Evolutionary conservation across 2,329 filamentous ascomycete genomes (phyloP).

Genomic region (Fusarium sp.): DNA sequence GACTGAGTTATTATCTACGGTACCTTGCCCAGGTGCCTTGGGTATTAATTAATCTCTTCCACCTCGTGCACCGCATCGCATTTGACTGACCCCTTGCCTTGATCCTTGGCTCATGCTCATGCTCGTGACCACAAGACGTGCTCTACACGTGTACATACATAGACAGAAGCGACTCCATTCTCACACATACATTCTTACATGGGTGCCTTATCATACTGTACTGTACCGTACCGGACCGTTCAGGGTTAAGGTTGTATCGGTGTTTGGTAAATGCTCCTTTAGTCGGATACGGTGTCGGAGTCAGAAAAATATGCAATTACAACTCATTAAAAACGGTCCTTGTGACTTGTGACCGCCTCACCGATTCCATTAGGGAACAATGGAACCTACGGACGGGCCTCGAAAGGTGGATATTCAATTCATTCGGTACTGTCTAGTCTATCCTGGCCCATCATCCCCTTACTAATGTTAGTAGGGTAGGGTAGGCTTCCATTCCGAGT

Average conservation of each 20-base stretch:
- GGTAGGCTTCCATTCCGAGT: constrained; percentile 31
- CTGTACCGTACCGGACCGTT: not conserved
- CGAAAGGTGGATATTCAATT: constrained; percentile 15
- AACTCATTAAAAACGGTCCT: constrained; percentile 22
- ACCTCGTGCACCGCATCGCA: not conserved
- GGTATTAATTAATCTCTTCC: constrained; percentile 15
- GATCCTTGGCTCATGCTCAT: constrained; percentile 2
- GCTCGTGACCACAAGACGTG: constrained; percentile 9
- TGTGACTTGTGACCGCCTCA: constrained; percentile 30
- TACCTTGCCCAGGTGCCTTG: not conserved
- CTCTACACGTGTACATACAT: constrained; percentile 20
- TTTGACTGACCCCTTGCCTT: not conserved
- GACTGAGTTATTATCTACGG: not conserved
- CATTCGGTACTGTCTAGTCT: constrained; percentile 7
- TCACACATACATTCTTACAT: constrained; percentile 2
- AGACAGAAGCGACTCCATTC: constrained; percentile 12
- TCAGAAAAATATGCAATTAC: constrained; percentile 25
- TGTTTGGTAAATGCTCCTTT: not conserved
- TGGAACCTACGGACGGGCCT: not conserved
- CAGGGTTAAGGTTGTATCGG: constrained; percentile 5
- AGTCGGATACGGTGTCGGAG: not conserved
- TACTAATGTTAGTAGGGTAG: not conserved
- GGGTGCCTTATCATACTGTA: constrained; percentile 11
- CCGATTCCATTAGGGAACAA: constrained; percentile 5
- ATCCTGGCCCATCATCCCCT: constrained; percentile 1